A percentile compares a stretch with the other conserved stretches of the same genome.
Evolutionary conservation across 176 grass and related monocot species (phyloP).

Genomic region (Bonia amplexicaulis): DNA sequence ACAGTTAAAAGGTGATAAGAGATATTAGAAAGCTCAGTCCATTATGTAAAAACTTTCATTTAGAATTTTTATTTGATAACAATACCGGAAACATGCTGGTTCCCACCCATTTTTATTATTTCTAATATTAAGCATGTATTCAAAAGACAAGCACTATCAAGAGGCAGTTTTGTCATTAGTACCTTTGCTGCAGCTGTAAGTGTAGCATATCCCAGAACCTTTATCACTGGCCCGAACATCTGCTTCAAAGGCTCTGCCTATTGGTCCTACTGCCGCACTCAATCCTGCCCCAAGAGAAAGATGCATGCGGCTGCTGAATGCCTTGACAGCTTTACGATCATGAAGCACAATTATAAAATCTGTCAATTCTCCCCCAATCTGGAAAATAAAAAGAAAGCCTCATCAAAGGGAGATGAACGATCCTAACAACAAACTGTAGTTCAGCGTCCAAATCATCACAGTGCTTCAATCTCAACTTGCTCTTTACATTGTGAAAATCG

Average conservation of each 20-base stretch:
- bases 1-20: background rate
- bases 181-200: conserved; percentile 99
- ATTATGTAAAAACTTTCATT: background rate
- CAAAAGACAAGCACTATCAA: background rate
- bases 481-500: background rate
- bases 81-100: background rate
- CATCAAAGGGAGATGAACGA: conserved; percentile 1
- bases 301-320: conserved; percentile 77
- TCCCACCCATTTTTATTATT: background rate
- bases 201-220: conserved; percentile 87
- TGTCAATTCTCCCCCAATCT: conserved; percentile 89
- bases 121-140: background rate
- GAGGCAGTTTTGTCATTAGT: background rate
- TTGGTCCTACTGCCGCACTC: conserved; percentile 77
- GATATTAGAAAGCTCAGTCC: background rate
- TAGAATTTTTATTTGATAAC: background rate
- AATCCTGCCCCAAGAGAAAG: conserved; percentile 86
- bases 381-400: conserved; percentile 14
- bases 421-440: background rate
- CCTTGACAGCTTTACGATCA: conserved; percentile 67
- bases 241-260: conserved; percentile 91
- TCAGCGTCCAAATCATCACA: background rate
- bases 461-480: background rate
- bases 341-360: conserved; percentile 92
- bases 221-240: conserved; percentile 77